Percentiles rank a stretch among this genome's conserved stretches.
Conservation (phyloP, 2,329 filamentous ascomycete species). For the Aspergillus aculeatinus region DNA sequence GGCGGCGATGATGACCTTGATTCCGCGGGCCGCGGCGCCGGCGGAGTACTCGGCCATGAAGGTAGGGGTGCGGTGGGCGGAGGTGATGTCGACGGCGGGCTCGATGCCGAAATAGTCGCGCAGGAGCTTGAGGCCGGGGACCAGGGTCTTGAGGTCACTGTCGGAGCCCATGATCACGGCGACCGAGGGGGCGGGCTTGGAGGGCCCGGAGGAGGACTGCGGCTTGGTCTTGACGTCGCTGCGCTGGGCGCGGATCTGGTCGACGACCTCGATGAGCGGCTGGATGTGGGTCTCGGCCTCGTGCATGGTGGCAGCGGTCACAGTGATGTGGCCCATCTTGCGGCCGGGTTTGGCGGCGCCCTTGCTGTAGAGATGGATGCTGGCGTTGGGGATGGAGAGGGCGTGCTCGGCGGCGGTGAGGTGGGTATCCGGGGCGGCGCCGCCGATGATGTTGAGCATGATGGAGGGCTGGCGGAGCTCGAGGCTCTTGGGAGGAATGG, state of each 20-base stretch:
- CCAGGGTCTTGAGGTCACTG: slow-evolving; percentile 46
- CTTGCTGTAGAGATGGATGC: slow-evolving; percentile 90
- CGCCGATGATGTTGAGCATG: slow-evolving; percentile 57
- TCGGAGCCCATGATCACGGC: slow-evolving; percentile 53
- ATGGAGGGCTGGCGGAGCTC: slow-evolving; percentile 50
- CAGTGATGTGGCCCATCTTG: slow-evolving; percentile 93
- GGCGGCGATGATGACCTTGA: slow-evolving; percentile 73
- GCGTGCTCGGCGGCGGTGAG: slow-evolving; percentile 57
- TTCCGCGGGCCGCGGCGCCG: slow-evolving; percentile 62
- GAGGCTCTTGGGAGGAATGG: slow-evolving; percentile 56
- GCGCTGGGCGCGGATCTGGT: slow-evolving; percentile 69
- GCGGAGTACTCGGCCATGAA: slow-evolving; percentile 68
- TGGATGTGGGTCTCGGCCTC: slow-evolving; percentile 68
- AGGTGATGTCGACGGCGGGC: slow-evolving; percentile 49
- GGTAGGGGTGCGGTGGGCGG: slow-evolving; percentile 66
- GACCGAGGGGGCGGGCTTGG: slow-evolving; percentile 39
- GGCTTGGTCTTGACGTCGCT: slow-evolving; percentile 36
- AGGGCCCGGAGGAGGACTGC: slow-evolving; percentile 27
- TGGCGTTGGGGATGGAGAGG: slow-evolving; percentile 57
- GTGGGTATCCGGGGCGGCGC: slow-evolving; percentile 63
- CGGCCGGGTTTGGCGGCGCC: slow-evolving; percentile 76
- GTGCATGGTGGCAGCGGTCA: slow-evolving; percentile 67
- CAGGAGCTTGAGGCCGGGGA: slow-evolving; percentile 46
- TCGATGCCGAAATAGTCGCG: slow-evolving; percentile 45
- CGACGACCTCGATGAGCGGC: slow-evolving; percentile 71